Percentiles rank a stretch among this genome's conserved stretches.
These are phyloP conservation scores for Lasiodiplodia hormozganensis DNA, from an alignment of 2,329 filamentous ascomycete genomes.

Conservation along the genomic window DNA sequence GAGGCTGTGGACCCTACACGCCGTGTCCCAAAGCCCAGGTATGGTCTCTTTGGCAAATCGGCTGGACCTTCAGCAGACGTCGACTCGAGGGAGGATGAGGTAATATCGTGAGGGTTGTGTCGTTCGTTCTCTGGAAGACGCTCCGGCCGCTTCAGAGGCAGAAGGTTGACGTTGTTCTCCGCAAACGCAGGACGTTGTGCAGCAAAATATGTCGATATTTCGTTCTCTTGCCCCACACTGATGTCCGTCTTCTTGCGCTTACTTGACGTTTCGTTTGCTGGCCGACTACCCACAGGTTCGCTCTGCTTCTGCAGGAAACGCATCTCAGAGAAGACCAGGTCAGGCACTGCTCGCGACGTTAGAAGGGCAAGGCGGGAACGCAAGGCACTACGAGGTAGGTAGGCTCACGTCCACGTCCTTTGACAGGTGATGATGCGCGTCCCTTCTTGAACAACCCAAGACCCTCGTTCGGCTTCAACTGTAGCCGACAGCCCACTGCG, in stretches of 20 bases:
- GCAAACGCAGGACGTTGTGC: conserved; percentile 38
- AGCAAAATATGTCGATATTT: conserved; percentile 56
- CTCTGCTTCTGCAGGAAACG: conserved; percentile 53
- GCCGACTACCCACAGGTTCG: conserved; percentile 37
- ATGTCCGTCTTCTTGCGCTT: conserved; percentile 44
- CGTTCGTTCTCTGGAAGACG: neutral
- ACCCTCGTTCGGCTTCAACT: conserved; percentile 53
- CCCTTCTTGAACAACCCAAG: conserved; percentile 59
- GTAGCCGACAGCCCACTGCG: conserved; percentile 38
- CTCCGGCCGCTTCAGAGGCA: conserved; percentile 26
- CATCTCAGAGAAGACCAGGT: conserved; percentile 60
- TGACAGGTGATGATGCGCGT: conserved; percentile 53
- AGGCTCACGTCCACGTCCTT: conserved; percentile 49
- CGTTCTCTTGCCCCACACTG: conserved; percentile 44
- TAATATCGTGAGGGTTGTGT: neutral
- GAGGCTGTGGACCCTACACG: conserved; percentile 33
- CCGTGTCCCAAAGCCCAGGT: conserved; percentile 48
- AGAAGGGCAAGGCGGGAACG: conserved; percentile 33
- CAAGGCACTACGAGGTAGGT: conserved; percentile 34
- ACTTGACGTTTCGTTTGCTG: conserved; percentile 34
- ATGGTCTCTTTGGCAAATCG: conserved; percentile 45
- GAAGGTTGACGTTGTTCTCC: conserved; percentile 37
- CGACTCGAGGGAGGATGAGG: neutral
- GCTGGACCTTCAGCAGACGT: conserved; percentile 37
- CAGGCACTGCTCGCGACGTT: conserved; percentile 51